Base-by-base conservation (phyloP, 1,139 yeast genomes). In the Taphrina betulina region DNA sequence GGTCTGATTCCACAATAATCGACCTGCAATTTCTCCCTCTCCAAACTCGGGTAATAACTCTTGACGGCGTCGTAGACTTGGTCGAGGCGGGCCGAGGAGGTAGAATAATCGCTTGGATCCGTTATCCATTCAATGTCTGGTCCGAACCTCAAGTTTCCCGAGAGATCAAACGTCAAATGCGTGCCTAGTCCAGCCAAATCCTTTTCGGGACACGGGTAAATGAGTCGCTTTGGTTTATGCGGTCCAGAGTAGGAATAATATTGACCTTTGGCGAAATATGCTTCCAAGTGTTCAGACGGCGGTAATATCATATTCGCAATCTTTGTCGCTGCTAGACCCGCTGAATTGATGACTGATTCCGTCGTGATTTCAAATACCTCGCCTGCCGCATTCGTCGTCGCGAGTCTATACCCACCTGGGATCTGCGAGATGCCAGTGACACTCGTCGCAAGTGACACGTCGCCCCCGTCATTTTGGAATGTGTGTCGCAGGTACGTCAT, bases 81-180 rank as follows among this genome's bases (percentile, higher is more conserved):
- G 2, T 72, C 72, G 23, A 83, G 66, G 1, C 66, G 68, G 22
- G 67, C 67, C 43, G 65, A 69, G 12, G 70, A 72, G 17, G 60
- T 58, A 4, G 69, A 61, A 50, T 38, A 41, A 24, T 72, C 71
- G 7, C 62, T 60, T 1, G 79, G 77, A 1, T 68, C 61, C 10
- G 78, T 77, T 2, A 85, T 78, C 89, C 95, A 88, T 68, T 88
- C 95, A 55, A 87, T 71, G 67, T 89, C 95, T 0, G 96, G 96
- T 0, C 96, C 96, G 67, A 89, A 89, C 62, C 81, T 77, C 37
- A 88, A 70, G 63, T 82, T 84, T 0, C 95, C 95, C 2, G 86
- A 92, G 55, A 89, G 70, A 65, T 87, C 95, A 45, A 89, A 72
- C 0, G 96, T 89, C 59, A 89, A 72, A 71, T 89, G 96, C 0